Conservation (phyloP, 495 filamentous ascomycete species). For the Penicillium longicatenatum region DNA sequence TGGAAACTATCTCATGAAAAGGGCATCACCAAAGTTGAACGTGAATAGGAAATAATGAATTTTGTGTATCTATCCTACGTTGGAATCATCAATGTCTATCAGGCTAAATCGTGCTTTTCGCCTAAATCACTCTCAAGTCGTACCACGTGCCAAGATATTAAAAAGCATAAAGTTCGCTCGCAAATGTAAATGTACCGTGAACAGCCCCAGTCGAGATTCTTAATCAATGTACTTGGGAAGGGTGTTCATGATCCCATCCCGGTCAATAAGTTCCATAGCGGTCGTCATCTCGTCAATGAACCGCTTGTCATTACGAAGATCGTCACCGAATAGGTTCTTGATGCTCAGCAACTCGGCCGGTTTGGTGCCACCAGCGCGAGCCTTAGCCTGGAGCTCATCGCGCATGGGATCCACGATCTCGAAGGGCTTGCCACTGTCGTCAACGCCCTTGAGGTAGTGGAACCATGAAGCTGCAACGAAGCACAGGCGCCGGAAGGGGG, state of each 20-base stretch:
- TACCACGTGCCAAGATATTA: background rate
- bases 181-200: background rate
- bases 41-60: background rate
- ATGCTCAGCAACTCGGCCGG: slow-evolving; percentile 42
- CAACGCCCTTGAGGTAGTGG: slow-evolving; percentile 45
- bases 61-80: background rate
- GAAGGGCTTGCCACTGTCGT: slow-evolving; percentile 44
- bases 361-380: slow-evolving; percentile 39
- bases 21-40: too few relatives aligned
- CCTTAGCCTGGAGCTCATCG: slow-evolving; percentile 46
- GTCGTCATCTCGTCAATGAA: slow-evolving; percentile 44
- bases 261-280: slow-evolving; percentile 44
- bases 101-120: background rate
- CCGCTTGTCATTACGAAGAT: slow-evolving; percentile 42
- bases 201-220: slow-evolving; percentile 5
- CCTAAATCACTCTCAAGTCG: background rate
- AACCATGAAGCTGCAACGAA: slow-evolving; percentile 52
- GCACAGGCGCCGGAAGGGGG: slow-evolving; percentile 47
- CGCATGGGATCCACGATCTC: slow-evolving; percentile 47
- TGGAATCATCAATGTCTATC: background rate
- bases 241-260: slow-evolving; percentile 46
- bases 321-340: slow-evolving; percentile 49
- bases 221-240: slow-evolving; percentile 47
- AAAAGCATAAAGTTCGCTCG: background rate
- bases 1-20: background rate